These are phyloP conservation scores for Ehretia macrophylla DNA, from an alignment of 257 asterid species.

Conservation along the genomic window DNA sequence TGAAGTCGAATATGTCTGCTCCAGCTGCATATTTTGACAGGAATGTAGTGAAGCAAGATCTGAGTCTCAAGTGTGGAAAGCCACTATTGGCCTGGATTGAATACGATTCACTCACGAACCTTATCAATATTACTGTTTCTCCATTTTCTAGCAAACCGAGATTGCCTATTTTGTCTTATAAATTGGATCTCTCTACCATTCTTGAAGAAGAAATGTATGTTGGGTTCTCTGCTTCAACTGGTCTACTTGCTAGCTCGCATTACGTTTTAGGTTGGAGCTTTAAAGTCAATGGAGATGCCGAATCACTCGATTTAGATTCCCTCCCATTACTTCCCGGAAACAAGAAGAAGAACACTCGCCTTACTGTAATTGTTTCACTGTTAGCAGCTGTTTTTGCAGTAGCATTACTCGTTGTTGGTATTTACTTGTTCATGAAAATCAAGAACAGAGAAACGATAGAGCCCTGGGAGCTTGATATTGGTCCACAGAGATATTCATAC, in stretches of 20 bases:
- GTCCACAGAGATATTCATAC: conserved; percentile 65
- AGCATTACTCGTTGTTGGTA: conserved; percentile 13
- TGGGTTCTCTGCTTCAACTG: conserved; percentile 76
- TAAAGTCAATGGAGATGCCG: conserved; percentile 42
- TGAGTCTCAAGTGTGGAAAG: conserved; percentile 47
- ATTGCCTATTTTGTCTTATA: conserved; percentile 37
- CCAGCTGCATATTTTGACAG: conserved; percentile 39
- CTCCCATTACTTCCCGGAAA: conserved; percentile 36
- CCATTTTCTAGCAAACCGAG: conserved; percentile 37
- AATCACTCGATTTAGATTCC: conserved; percentile 30
- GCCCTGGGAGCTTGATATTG: conserved; percentile 71
- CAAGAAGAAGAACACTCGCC: conserved; percentile 23
- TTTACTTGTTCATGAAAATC: conserved; percentile 24
- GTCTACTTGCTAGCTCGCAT: conserved; percentile 59
- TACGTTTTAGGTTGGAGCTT: conserved; percentile 84
- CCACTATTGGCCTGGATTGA: conserved; percentile 61
- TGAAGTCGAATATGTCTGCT: conserved; percentile 45
- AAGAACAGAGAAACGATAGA: conserved; percentile 55
- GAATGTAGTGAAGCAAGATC: conserved; percentile 21
- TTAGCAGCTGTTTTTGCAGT: conserved; percentile 4
- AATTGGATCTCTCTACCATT: conserved; percentile 44
- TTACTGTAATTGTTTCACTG: conserved; percentile 24
- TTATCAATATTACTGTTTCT: conserved; percentile 47
- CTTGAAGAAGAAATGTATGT: conserved; percentile 46
- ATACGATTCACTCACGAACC: conserved; percentile 35